Evolutionary conservation across 495 filamentous ascomycete genomes (phyloP), one percentile per base, ranked within the genome.

Genomic region (Endocarpon pusillum): DNA sequence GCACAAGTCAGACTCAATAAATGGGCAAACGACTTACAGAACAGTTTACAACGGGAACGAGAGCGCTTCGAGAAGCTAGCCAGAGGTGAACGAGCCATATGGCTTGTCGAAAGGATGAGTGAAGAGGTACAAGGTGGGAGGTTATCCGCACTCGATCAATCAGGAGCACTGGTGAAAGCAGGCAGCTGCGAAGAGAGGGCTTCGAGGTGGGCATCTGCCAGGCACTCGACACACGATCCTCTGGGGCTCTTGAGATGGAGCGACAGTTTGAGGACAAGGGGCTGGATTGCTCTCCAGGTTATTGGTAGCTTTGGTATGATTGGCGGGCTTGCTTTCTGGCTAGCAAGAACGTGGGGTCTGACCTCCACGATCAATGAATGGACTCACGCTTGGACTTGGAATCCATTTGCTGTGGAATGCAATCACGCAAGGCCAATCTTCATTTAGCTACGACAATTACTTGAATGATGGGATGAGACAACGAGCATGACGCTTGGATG

Each of bases 21-120:
- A 45, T 97, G 89, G 89, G 87, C 87, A 7, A 66, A 73, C 1
- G 83, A 94, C 46, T 66, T 97, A 0, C 86, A 94, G 47, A 74
- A 71, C 31, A 85, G 79, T 42, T 57, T 93, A 3, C 68, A 76
- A 17, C 78, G 81, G 26, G 87, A 97, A 51, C 73, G 81, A 7
- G 71, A 75, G 16, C 61, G 79, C 48, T 92, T 81, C 38, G 74
- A 81, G 27, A 57, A 67, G 2, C 61, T 91, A 1, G 71, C 75
- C 5, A 60, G 67, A 3, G 67, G 64, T n/a, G 81, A 93, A 41
- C 64, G 80, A 19, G 77, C 79, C 8, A 54, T 77, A 11, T 91
- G 82, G 82, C 65, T 89, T 9, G 80, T 76, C 0, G 74, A 86
- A 49, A 62, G 68, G 42, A 53, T 92, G 1, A 67, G 69, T 19